phyloP scores from a whole-genome alignment of 1,284 basidiomycete genomes.

The Sanghuangporus weigelae region DNA sequence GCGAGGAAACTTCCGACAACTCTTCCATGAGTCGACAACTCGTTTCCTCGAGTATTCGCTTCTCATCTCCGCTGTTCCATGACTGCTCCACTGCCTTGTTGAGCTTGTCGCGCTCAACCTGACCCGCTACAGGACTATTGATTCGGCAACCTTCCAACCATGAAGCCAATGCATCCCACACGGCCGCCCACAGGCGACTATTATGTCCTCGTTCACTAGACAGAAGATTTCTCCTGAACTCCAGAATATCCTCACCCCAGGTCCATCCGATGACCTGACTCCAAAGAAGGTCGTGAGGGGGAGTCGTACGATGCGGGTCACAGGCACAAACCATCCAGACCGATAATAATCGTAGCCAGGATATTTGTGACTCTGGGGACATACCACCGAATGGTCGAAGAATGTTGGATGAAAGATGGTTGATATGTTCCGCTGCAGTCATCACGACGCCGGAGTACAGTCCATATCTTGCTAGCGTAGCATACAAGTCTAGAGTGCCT shows the following conservation, averaged over 20 bases:
- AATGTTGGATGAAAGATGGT: constrained; percentile 40
- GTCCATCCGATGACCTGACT: constrained; percentile 74
- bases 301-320: constrained; percentile 85
- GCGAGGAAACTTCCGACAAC: constrained; percentile 20
- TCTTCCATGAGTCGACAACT: constrained; percentile 24
- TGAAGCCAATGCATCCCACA: constrained; percentile 55
- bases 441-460: constrained; percentile 63
- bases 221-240: constrained; percentile 21
- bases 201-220: constrained; percentile 28
- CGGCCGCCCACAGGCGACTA: constrained; percentile 34
- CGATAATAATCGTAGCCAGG: constrained; percentile 54
- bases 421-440: constrained; percentile 53
- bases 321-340: constrained; percentile 80
- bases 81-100: constrained; percentile 20
- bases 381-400: constrained; percentile 31
- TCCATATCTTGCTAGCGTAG: constrained; percentile 71
- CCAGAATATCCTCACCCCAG: constrained; percentile 61
- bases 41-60: constrained; percentile 33
- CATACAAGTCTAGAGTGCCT: constrained; percentile 63
- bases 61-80: constrained; percentile 24
- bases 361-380: constrained; percentile 33
- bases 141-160: constrained; percentile 74
- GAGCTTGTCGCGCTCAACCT: constrained; percentile 46
- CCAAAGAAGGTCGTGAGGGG: constrained; percentile 87
- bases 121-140: constrained; percentile 65